Base-by-base conservation (phyloP, 345 rosid genomes). In the Eucalyptus polybractea region DNA sequence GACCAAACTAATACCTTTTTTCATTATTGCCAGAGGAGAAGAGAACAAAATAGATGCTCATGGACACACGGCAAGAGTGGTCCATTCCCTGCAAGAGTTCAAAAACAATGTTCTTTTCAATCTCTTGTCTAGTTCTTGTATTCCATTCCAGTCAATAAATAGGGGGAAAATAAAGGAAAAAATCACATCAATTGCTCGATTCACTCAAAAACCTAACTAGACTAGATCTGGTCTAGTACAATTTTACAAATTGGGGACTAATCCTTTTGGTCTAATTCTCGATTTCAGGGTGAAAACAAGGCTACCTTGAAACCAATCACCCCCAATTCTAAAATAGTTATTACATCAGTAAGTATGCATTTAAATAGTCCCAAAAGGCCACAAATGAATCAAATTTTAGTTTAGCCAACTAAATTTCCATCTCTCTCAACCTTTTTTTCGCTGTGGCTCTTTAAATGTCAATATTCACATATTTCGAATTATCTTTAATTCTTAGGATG, bases 141-240 rank as follows among this genome's bases (percentile, higher is more conserved):
- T 56, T 56, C 29, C 62, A 56, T 24, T 56, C 13, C 2, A 8
- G 13, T 56, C 62, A 10, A 10, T 2, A 10, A 56, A 56, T 56
- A 56, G 58, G 58, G 10, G 10, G 2, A 4, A 24, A 54, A 56
- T 0, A 2, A 24, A 24, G 3, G 2, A 56, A 56, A 24, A 56
- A 56, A 56, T 56, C 6, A 56, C 62, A 24, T 5, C 3, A 2
- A 0, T 56, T 56, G 12, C 62, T 56, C 27, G 21, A 56, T 24
- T 56, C 62, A 56, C 62, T 56, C 6, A 10, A 8, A 1, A 10
- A 56, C 29, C 1, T 2, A 56, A 56, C 62, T 9, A 10, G 1
- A 56, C 13, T 17, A 8, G 27, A 56, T 21, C 0, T 9, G 6
- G 3, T 56, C 29, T 24, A 9, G 3, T 24, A 0, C 4, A 0